A percentile compares a stretch with the other conserved stretches of the same genome.
Conservation (phyloP, 2,329 filamentous ascomycete genomes). For the Fusarium bulbicola region DNA sequence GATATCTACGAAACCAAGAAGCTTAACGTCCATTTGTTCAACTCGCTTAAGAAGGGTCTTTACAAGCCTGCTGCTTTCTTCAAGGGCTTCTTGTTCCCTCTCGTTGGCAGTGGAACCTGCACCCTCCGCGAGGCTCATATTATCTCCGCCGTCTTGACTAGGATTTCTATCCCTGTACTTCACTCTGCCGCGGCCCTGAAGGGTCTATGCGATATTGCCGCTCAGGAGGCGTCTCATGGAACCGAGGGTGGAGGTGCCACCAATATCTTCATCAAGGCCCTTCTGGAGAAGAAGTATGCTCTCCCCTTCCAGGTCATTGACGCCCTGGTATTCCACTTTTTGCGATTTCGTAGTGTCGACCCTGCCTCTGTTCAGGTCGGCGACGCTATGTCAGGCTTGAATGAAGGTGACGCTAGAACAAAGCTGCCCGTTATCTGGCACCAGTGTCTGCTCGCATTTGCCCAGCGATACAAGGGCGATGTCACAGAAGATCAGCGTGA, state of each 20-base stretch:
- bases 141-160: slow-evolving; percentile 83
- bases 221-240: slow-evolving; percentile 84
- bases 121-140: slow-evolving; percentile 93
- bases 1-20: slow-evolving; percentile 96
- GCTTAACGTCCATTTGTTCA: slow-evolving; percentile 94
- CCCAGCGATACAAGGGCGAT: slow-evolving; percentile 93
- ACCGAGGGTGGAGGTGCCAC: slow-evolving; percentile 90
- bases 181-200: slow-evolving; percentile 94
- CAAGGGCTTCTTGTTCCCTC: slow-evolving; percentile 93
- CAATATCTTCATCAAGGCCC: slow-evolving; percentile 92
- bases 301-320: slow-evolving; percentile 95
- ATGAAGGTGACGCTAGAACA: slow-evolving; percentile 60
- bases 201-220: slow-evolving; percentile 91
- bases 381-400: slow-evolving; percentile 62
- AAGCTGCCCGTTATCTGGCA: slow-evolving; percentile 96
- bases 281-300: slow-evolving; percentile 97
- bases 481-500: slow-evolving; percentile 96
- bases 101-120: slow-evolving; percentile 86
- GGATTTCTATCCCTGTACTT: slow-evolving; percentile 87
- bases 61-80: slow-evolving; percentile 98
- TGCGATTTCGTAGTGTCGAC: slow-evolving; percentile 82
- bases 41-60: slow-evolving; percentile 86
- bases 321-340: slow-evolving; percentile 93
- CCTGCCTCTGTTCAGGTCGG: slow-evolving; percentile 61
- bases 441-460: slow-evolving; percentile 90